Evolutionary conservation across 1,284 basidiomycete genomes (phyloP).

Genomic region (Rhodofomes roseus): DNA sequence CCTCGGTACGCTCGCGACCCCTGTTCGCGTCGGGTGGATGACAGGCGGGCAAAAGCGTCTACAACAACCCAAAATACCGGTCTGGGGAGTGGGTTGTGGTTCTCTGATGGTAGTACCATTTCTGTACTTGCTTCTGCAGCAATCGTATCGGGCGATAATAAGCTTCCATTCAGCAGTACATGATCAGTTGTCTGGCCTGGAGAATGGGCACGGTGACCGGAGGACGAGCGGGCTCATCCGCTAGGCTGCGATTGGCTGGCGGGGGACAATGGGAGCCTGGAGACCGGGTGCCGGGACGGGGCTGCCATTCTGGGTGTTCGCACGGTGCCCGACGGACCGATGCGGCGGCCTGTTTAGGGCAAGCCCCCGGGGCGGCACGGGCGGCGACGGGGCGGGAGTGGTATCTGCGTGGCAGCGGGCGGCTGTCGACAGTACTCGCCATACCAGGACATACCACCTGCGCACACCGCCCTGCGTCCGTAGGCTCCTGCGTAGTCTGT

Average conservation of each 20-base stretch:
- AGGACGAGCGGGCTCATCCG: neutral
- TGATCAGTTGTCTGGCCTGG: constrained; percentile 8
- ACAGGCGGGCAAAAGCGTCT: constrained; percentile 80
- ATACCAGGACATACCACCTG: too few relatives aligned
- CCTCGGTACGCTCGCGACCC: constrained; percentile 3
- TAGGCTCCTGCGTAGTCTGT: constrained; percentile 5
- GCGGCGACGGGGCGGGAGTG: constrained; percentile 16
- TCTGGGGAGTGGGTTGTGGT: constrained; percentile 60
- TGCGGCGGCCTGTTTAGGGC: constrained; percentile 15
- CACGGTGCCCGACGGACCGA: constrained; percentile 14
- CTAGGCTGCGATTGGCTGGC: constrained; percentile 4
- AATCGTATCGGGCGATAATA: constrained; percentile 22
- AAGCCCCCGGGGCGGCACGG: constrained; percentile 18
- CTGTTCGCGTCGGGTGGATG: constrained; percentile 9
- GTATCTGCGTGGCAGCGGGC: constrained; percentile 13
- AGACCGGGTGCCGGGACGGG: constrained; percentile 7
- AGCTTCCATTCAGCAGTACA: constrained; percentile 12
- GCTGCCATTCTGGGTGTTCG: constrained; percentile 1
- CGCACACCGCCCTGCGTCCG: too few relatives aligned
- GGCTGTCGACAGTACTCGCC: too few relatives aligned
- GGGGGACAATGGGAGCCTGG: constrained; percentile 12
- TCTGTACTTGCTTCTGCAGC: constrained; percentile 18
- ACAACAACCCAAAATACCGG: constrained; percentile 81
- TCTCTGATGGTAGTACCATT: constrained; percentile 39
- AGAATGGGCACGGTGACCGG: constrained; percentile 3